Base-by-base conservation (phyloP, 352 stramenopile genomes). In the Pythium apleroticum region DNA sequence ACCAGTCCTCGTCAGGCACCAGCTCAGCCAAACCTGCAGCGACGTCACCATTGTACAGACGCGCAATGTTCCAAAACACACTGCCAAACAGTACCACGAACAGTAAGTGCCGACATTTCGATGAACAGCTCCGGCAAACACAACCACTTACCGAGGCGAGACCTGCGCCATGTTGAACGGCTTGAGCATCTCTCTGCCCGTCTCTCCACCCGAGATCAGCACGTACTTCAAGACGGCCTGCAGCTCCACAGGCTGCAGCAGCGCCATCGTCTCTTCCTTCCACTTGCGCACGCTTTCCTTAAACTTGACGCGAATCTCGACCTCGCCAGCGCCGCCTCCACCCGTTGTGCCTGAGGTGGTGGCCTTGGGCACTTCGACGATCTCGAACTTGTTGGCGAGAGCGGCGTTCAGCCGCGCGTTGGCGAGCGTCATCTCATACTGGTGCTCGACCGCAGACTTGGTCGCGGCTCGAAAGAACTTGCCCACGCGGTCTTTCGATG, bases 121-220 rank as follows among this genome's bases (percentile, higher is more conserved):
- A 43, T 8, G 15, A 20, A 41, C 19, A 22, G 9, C 35, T 24
- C 8, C 15, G 35, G 37, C 37, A 4, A 45, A 4, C 22, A 35
- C n/a, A 8, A 45, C 10, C 2, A 59, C 69, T 20, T 55, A 88
- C 81, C 88, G 75, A 7, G 85, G 84, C 3, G 88, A 96, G 5
- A 76, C 74, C 60, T 96, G 86, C 1, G 88, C 88, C 88, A 96
- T 96, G 64, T 96, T 96, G 60, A 96, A 96, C 9, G 86, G 86
- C 72, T 96, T 96, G 57, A 96, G 81, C 88, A 95, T 95, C 59
- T 96, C 88, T 20, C 73, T 75, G 1, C 85, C 86, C 27, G 84
- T 91, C 56, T 94, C 88, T 11, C 84, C 86, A 9, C 82, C 80
- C 28, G 83, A 91, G 30, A 95, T 65, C 52, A 95, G 69, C 20